Evolutionary conservation across 768 basidiomycete genomes (phyloP).

Genomic region (Tylopilus sp.): DNA sequence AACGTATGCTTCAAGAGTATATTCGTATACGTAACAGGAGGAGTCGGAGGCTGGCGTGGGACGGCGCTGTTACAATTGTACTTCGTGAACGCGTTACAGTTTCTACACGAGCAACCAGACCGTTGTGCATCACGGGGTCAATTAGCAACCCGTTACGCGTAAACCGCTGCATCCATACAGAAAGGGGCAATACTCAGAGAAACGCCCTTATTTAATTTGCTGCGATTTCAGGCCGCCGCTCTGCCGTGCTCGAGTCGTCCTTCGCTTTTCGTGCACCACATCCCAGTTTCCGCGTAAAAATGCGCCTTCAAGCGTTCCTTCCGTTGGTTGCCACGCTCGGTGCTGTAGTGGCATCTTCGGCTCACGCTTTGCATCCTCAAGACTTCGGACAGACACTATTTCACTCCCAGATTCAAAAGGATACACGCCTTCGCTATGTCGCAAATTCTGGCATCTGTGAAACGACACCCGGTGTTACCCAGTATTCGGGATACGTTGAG

Average conservation of each 20-base stretch:
- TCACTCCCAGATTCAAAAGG: conserved; percentile 17
- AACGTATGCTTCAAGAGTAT: too few relatives aligned
- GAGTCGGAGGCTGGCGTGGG: too few relatives aligned
- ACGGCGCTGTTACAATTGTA: too few relatives aligned
- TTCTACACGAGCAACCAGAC: too few relatives aligned
- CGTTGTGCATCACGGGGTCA: too few relatives aligned
- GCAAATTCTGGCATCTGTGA: conserved; percentile 62
- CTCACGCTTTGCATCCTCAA: neutral
- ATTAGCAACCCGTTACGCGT: too few relatives aligned
- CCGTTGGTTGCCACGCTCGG: neutral
- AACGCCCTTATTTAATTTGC: neutral
- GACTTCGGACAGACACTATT: neutral
- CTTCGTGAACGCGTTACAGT: too few relatives aligned
- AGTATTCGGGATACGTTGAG: conserved; percentile 61
- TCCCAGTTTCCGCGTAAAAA: conserved; percentile 3
- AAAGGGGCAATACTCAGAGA: too few relatives aligned
- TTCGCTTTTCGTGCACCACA: neutral
- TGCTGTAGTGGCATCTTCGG: neutral
- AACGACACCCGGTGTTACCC: conserved; percentile 56
- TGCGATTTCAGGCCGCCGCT: neutral
- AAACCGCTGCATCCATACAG: too few relatives aligned
- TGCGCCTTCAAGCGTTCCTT: conserved; percentile 11
- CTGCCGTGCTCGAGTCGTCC: too few relatives aligned
- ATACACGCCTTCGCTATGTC: conserved; percentile 43
- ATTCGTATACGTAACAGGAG: too few relatives aligned